Base-by-base conservation (phyloP, 2,329 filamentous ascomycete genomes). In the Leptosphaerulina australis region DNA sequence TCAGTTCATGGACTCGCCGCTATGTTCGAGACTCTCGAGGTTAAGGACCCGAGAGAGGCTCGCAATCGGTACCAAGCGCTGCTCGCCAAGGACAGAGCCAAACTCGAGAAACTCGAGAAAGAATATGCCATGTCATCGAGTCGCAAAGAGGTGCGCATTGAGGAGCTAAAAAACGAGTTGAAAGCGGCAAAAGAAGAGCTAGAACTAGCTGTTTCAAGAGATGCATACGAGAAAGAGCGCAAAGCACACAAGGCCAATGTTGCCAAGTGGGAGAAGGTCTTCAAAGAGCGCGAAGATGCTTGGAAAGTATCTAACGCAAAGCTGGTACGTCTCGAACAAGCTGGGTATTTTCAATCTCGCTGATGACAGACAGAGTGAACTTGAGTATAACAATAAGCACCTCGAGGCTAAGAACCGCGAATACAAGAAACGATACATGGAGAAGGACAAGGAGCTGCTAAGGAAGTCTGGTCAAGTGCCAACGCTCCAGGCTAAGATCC, bases 1-100 rank as follows among this genome's bases (percentile, higher is more conserved):
- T 69, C 68, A 21, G 73, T 74, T 12, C 69, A 69, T 29, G 76
- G 75, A 30, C 72, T 80, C 65, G 87, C 89, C 55, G 85, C 83
- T 65, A 87, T 88, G 71, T 90, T 90, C 72, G 88, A 90, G 75
- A 82, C 79, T 49, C 78, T 90, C 26, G 81, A 86, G 49, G 74
- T 80, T 49, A 75, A 76, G 64, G 78, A 80, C 62, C 70, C 71
- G 45, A 72, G 77, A 38, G 76, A 78, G 59, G 68, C 72, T 53
- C 71, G 72, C 44, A 71, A 72, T 44, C 72, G 73, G 45, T 75
- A 77, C 53, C 73, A 77, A 52, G 67, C 74, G 8, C 71, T 76
- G 39, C 53, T 79, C 26, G 68, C 74, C 28, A 72, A 76, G 41
- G 74, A 77, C 14, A 74, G 76, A 57, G 70, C 74, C 47, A 66